Evolutionary conservation across 1,284 basidiomycete genomes (phyloP).

Genomic region (Peniophora sp.): DNA sequence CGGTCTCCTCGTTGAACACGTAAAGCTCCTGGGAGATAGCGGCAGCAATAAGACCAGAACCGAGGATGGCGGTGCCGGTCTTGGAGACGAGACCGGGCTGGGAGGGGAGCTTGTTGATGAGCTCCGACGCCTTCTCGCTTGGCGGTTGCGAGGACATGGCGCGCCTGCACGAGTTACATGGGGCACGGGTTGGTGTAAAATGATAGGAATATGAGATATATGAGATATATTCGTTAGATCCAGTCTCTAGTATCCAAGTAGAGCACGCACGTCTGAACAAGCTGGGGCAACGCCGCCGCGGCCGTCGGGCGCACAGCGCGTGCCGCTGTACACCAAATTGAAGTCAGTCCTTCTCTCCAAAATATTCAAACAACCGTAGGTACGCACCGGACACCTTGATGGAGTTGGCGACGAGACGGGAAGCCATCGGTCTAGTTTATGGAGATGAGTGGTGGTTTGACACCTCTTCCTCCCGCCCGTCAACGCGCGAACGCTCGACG

Average conservation of each 20-base stretch:
- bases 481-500: too few relatives aligned
- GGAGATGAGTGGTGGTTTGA: too few relatives aligned
- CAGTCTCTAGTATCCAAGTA: not conserved
- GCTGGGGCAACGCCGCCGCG: slow-evolving; percentile 44
- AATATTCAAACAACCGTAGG: not conserved
- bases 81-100: slow-evolving; percentile 88
- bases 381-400: slow-evolving; percentile 53
- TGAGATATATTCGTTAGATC: not conserved
- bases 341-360: not conserved
- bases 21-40: slow-evolving; percentile 98
- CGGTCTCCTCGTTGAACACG: slow-evolving; percentile 94
- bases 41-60: slow-evolving; percentile 83
- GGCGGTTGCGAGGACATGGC: slow-evolving; percentile 64
- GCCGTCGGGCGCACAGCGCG: slow-evolving; percentile 46
- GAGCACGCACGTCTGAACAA: slow-evolving; percentile 47
- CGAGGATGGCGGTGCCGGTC: slow-evolving; percentile 87
- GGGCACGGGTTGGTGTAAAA: not conserved
- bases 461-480: too few relatives aligned
- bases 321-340: slow-evolving; percentile 12
- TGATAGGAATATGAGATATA: too few relatives aligned
- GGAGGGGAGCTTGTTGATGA: slow-evolving; percentile 90
- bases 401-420: slow-evolving; percentile 61
- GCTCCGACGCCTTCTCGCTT: slow-evolving; percentile 82
- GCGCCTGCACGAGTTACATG: slow-evolving; percentile 34
- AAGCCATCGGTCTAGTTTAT: slow-evolving; percentile 40